Conservation (phyloP, 2,329 filamentous ascomycete species). For the Xylariales sp. region DNA sequence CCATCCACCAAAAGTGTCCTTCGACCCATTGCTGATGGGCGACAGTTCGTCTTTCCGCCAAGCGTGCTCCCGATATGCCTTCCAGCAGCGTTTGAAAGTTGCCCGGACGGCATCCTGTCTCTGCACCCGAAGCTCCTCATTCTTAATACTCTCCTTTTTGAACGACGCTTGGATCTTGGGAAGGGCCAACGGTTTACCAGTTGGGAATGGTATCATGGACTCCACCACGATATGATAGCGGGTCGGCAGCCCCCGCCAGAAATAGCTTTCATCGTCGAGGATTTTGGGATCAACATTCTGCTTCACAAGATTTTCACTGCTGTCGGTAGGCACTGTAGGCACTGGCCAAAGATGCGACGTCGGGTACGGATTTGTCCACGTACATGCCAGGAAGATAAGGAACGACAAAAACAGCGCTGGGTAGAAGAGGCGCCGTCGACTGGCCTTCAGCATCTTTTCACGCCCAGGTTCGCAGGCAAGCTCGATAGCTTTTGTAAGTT, state of each 20-base stretch:
- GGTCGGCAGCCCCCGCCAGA: conserved; percentile 19
- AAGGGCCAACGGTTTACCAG: conserved; percentile 13
- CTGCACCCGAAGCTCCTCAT: conserved; percentile 11
- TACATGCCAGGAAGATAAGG: no score
- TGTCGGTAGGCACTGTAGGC: no score
- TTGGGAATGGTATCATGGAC: conserved; percentile 16
- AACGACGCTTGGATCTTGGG: conserved; percentile 17
- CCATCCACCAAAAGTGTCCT: conserved; percentile 38
- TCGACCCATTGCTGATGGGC: conserved; percentile 33
- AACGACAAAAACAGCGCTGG: no score
- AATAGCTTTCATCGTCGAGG: conserved; percentile 17
- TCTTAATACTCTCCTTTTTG: conserved; percentile 11
- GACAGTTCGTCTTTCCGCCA: conserved; percentile 38
- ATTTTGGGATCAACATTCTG: conserved; percentile 9
- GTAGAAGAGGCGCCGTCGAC: no score
- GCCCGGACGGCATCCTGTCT: conserved; percentile 15
- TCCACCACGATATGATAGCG: conserved; percentile 17
- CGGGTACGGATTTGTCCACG: no score
- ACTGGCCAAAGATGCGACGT: no score
- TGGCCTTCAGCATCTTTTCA: no score
- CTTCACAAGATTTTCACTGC: not conserved
- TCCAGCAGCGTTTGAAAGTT: conserved; percentile 24
- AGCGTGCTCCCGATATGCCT: conserved; percentile 35
- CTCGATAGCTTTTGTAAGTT: no score
- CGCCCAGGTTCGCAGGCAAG: no score